Base-by-base conservation (phyloP, 1,284 basidiomycete genomes). In the Omphalotus olearius region DNA sequence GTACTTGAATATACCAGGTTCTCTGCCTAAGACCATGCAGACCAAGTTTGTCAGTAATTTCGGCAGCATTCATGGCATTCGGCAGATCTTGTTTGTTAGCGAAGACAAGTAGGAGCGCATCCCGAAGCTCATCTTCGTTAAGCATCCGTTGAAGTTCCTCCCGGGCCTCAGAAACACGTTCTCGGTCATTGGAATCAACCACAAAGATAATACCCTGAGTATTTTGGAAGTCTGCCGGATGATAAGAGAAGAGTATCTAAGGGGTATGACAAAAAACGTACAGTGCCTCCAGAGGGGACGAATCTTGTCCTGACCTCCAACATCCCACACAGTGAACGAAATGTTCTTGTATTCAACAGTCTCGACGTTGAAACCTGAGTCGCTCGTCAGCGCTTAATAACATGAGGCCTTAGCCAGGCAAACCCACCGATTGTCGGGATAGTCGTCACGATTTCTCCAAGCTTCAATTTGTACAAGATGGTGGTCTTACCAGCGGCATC, bases 141-240 rank as follows among this genome's bases (percentile, higher is more conserved):
- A 99, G 78, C 95, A 99, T 99, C 67, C 96, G 90, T 74, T 99
- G 97, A 55, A 99, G 84, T 75, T 99, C 97, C 78, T 99, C 97
- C 58, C 97, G 90, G 49, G 97, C 97, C 77, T 99, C 97, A 49
- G 93, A 90, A 58, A 99, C 91, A 91, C 97, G 96, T 75, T 99
- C 97, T 74, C 97, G 82, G 79, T 99, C 97, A 74, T 99, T 99
- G 52, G 97, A 99, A 74, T 99, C 97, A 60, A 99, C 95, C 53
- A 99, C 97, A 71, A 99, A 99, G 69, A 99, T 99, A 77, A 99
- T 98, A 62, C 96, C 97, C 77, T 99, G 97, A 45, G 97, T 99
- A 81, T 99, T 99, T 77, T 99, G 97, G 93, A 98, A 99, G 80
- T 99, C 96, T 97, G 60, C 38, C 49, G 45, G 26, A 50, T 17